These are phyloP conservation scores for Ceratobasidium sp. DNA, from an alignment of 1,284 basidiomycete genomes.

Conservation along the genomic window DNA sequence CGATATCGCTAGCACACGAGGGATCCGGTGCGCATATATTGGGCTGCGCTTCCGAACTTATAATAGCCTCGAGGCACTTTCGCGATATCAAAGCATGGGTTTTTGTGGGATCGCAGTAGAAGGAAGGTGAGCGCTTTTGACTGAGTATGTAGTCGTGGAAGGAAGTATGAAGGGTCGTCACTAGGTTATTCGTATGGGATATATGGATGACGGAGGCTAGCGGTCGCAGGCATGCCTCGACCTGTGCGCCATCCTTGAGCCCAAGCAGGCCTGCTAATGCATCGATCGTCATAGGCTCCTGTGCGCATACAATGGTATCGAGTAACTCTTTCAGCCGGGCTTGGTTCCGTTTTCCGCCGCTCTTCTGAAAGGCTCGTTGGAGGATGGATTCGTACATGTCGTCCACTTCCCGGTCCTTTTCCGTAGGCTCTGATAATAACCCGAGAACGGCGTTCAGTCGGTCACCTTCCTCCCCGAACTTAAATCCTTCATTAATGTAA, in stretches of 20 bases:
- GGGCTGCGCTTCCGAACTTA: not conserved
- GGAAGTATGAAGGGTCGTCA: not conserved
- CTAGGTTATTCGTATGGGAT: not conserved
- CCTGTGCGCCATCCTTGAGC: not conserved
- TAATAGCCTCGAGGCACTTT: not conserved
- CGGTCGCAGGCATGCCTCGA: not conserved
- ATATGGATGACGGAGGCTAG: not conserved
- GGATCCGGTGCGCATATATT: not conserved
- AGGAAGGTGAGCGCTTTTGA: not conserved
- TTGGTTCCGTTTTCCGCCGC: conserved; percentile 13
- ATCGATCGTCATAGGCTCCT: not conserved
- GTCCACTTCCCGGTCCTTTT: not conserved
- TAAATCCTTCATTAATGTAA: too few species aligned
- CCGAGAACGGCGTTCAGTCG: not conserved
- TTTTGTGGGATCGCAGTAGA: not conserved
- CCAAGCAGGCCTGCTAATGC: not conserved
- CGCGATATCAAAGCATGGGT: not conserved
- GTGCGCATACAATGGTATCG: too few species aligned
- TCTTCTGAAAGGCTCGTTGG: conserved; percentile 48
- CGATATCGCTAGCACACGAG: not conserved
- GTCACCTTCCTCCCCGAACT: too few species aligned
- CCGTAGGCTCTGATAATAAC: too few species aligned
- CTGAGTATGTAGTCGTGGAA: conserved; percentile 1
- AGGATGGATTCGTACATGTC: not conserved
- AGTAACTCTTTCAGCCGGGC: not conserved